A percentile compares a stretch with the other conserved stretches of the same genome.
Evolutionary conservation across 441 rosid genomes (phyloP).

Genomic region (Sinapis alba): DNA sequence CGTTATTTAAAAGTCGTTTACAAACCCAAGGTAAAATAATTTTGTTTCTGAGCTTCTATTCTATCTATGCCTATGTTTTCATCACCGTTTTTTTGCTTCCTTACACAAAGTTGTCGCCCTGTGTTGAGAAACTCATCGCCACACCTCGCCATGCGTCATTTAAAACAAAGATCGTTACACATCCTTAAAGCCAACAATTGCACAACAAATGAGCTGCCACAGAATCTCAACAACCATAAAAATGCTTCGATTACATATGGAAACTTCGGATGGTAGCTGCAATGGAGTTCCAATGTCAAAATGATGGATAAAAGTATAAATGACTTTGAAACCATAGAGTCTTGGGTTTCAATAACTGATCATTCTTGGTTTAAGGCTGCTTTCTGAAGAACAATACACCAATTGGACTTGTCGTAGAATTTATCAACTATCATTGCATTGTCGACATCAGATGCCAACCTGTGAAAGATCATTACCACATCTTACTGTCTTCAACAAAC

Average conservation of each 20-base stretch:
- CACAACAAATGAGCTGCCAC: slow-evolving; percentile 14
- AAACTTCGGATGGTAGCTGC: background rate
- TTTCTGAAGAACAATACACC: slow-evolving; percentile 89
- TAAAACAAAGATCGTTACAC: background rate
- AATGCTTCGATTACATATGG: slow-evolving; percentile 23
- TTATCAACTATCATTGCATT: slow-evolving; percentile 70
- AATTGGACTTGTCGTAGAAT: slow-evolving; percentile 91
- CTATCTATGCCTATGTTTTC: too few species aligned
- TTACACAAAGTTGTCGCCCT: too few species aligned
- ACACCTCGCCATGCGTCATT: too few species aligned
- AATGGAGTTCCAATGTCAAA: slow-evolving; percentile 12
- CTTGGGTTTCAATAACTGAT: background rate
- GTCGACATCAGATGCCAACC: slow-evolving; percentile 68
- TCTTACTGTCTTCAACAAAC: background rate
- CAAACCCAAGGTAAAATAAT: too few species aligned
- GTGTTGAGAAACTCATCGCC: too few species aligned
- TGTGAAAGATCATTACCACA: slow-evolving; percentile 39
- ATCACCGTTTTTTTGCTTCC: too few species aligned
- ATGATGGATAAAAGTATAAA: slow-evolving; percentile 3
- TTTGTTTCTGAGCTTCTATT: too few species aligned
- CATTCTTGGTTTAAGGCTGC: slow-evolving; percentile 39
- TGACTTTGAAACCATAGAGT: slow-evolving; percentile 4
- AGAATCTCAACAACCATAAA: slow-evolving; percentile 19
- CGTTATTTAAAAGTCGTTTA: too few species aligned
- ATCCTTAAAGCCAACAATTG: background rate